Evolutionary conservation across 306 rosid species (phyloP), one percentile per base, ranked within the genome.

Genomic region (Rubus idaeus): DNA sequence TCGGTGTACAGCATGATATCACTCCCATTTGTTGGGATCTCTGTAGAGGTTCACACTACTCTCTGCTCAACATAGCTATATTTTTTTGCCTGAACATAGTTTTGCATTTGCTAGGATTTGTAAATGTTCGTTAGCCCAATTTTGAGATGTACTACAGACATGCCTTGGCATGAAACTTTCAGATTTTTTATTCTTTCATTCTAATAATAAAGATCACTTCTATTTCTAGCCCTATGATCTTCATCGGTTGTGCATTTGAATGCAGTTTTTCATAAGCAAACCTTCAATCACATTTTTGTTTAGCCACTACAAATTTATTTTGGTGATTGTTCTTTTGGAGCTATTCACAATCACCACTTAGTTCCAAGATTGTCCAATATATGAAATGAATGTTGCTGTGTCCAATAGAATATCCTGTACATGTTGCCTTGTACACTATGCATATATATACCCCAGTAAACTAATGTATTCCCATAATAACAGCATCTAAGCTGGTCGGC

Each of bases 181-280:
- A 71, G 10, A 17, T 49, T 63, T 57, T 63, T 75, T 17, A 44
- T 60, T 74, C 35, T 44, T 74, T 46, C 69, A 11, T 74, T 11
- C 57, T 11, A 13, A 13, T 61, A 16, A 37, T 63, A 17, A 13
- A 70, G 20, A 35, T 51, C 46, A 17, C 4, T 49, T 70, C 6
- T 70, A 2, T 51, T 9, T 57, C 18, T 7, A 23, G 6, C 5
- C 0, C 6, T 51, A 14, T 39, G 65, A 55, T 73, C 41, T 42
- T 73, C 8, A 53, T 72, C 13, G 39, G 47, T 8, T 39, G 51
- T 39, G 35, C 50, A 53, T 9, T 71, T 9, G 45, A 50, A 35
- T 16, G 68, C 68, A 63, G 10, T 63, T 10, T 6, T 64, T 37
- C 69, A 37, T 37, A 18, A 35, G 21, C 69, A 37, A n/a, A 63